Evolutionary conservation across 192 early-diverging fungal species (phyloP).

Genomic region (Tieghemiomyces parasiticus): DNA sequence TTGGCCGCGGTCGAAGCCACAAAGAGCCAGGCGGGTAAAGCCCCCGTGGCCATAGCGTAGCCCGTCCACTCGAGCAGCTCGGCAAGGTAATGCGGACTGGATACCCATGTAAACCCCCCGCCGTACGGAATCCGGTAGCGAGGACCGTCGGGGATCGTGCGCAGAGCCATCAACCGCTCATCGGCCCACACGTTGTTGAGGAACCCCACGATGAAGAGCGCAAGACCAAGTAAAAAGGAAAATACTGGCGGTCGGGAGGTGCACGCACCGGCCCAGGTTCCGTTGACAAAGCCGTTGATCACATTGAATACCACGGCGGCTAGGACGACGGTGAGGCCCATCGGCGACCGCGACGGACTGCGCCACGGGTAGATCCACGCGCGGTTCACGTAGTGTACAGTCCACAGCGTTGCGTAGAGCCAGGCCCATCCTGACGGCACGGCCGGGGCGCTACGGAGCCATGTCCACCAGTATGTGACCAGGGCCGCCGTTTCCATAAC

Average conservation of each 20-base stretch:
- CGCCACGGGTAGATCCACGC: slow-evolving; percentile 24
- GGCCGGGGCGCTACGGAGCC: neutral
- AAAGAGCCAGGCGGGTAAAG: slow-evolving; percentile 28
- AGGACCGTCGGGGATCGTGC: neutral
- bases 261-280: slow-evolving; percentile 17
- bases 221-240: too few species aligned
- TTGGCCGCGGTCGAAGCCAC: slow-evolving; percentile 18
- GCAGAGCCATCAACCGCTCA: neutral
- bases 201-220: slow-evolving; percentile 16
- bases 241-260: too few species aligned
- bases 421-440: neutral
- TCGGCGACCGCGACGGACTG: slow-evolving; percentile 21
- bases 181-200: neutral
- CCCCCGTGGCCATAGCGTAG: slow-evolving; percentile 19
- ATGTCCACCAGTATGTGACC: neutral
- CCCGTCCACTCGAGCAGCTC: slow-evolving; percentile 29
- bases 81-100: slow-evolving; percentile 31
- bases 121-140: slow-evolving; percentile 21
- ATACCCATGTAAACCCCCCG: slow-evolving; percentile 22
- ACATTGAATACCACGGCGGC: slow-evolving; percentile 21
- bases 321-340: slow-evolving; percentile 24
- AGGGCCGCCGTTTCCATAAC: slow-evolving; percentile 6
- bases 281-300: slow-evolving; percentile 29
- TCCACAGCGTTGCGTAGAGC: neutral
- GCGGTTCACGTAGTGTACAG: slow-evolving; percentile 23